Evolutionary conservation across 1,284 basidiomycete species (phyloP), one percentile per base, ranked within the genome.

Genomic region (Hemileia vastatrix): DNA sequence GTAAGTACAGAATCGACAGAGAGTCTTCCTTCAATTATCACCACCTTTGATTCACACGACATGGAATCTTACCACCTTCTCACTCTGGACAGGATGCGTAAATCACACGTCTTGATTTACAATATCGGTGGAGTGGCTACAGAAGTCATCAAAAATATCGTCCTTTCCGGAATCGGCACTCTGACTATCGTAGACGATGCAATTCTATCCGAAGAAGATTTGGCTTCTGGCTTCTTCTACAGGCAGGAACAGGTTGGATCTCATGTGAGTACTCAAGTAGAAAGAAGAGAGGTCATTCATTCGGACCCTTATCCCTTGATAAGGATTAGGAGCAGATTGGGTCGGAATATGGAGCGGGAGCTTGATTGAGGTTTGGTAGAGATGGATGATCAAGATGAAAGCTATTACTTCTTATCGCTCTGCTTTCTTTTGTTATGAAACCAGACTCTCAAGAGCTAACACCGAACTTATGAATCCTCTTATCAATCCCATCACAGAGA

Each of bases 181-280:
- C 60, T 83, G 67, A 81, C 81, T 57, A 72, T 83, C n/a, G 75
- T 82, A 69, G 82, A 83, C 65, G 76, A 77, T 5, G 71, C 72
- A 18, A 65, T 66, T 0, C 78, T 82, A 0, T 68, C 76, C 0
- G 77, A 78, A 66, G 85, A 88, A 72, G 94, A 97, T 77, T 82
- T 98, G 23, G 90, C 89, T 11, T 83, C 87, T 5, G 88, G 90
- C 11, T 96, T 97, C 81, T 87, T 98, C 77, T 93, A 89, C 78
- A 81, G 91, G 71, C 89, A 94, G 72, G 85, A 86, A 66, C 92
- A 96, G 70, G 84, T 96, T 36, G 93, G 91, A 55, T n/a, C 19
- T 56, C n/a, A 40, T 49, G 36, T 40, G 36, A 40, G 36, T 40
- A 40, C 27, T 27, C 27, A 27, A 27, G 27, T 27, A 27, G 27